Evolutionary conservation across 768 basidiomycete species (phyloP).

Genomic region (Trametes elegans): DNA sequence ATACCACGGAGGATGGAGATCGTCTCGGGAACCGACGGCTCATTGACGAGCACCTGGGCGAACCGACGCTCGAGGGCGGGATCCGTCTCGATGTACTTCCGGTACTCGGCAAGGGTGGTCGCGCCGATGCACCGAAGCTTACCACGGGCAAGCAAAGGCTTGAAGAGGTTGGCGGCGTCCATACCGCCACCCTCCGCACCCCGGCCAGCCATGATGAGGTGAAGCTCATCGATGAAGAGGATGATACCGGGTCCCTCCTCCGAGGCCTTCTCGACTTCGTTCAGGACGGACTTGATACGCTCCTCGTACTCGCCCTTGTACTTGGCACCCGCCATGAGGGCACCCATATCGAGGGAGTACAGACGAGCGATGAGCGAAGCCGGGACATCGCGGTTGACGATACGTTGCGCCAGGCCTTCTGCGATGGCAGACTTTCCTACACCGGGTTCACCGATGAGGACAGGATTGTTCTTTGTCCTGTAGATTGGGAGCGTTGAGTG

Average conservation of each 20-base stretch:
- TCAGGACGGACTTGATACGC: conserved; percentile 87
- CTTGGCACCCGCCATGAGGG: conserved; percentile 89
- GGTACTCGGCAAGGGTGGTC: conserved; percentile 89
- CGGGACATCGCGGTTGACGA: conserved; percentile 91
- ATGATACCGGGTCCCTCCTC: conserved; percentile 79
- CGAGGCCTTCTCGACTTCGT: conserved; percentile 88
- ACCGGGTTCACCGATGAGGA: conserved; percentile 92
- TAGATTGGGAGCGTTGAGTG: conserved; percentile 17
- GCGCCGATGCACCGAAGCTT: conserved; percentile 82
- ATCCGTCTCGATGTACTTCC: conserved; percentile 92
- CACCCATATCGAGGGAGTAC: conserved; percentile 91
- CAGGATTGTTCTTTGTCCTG: conserved; percentile 97
- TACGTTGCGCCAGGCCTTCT: conserved; percentile 94
- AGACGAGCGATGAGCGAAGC: conserved; percentile 68
- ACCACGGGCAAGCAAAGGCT: conserved; percentile 86
- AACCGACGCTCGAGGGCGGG: conserved; percentile 89
- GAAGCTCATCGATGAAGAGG: conserved; percentile 93
- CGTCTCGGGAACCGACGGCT: conserved; percentile 85
- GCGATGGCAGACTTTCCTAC: conserved; percentile 96
- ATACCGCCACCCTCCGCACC: conserved; percentile 84
- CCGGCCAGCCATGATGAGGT: conserved; percentile 90
- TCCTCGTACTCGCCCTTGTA: conserved; percentile 98
- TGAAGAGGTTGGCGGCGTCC: conserved; percentile 92
- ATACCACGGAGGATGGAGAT: conserved; percentile 94
- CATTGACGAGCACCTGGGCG: conserved; percentile 91